These are phyloP conservation scores for Backusella tuberculispora DNA, from an alignment of 192 early-diverging fungal species.

Conservation along the genomic window DNA sequence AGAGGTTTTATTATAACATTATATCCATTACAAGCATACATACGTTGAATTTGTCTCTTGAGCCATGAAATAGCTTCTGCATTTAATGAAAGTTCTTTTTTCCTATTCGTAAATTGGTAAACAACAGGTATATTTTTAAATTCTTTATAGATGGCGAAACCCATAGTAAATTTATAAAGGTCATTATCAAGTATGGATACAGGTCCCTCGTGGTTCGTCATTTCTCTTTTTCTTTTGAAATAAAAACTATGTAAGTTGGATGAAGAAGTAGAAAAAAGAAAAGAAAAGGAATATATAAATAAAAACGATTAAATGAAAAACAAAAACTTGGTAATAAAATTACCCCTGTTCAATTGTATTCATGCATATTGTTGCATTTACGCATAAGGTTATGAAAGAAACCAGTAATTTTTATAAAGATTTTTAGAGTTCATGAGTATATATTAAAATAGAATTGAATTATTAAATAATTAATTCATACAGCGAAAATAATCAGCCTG, in stretches of 20 bases:
- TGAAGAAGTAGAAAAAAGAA: background rate
- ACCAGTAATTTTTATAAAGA: too few species aligned
- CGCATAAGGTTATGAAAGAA: too few species aligned
- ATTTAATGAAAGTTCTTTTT: constrained; percentile 46
- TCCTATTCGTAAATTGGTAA: constrained; percentile 73
- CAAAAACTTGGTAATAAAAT: background rate
- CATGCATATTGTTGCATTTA: too few species aligned
- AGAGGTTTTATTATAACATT: background rate
- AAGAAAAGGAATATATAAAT: background rate
- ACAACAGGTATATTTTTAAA: constrained; percentile 60
- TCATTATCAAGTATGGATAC: constrained; percentile 79
- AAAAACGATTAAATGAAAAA: background rate
- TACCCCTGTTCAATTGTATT: too few species aligned
- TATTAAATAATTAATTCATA: too few species aligned
- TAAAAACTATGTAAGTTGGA: too few species aligned
- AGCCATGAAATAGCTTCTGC: constrained; percentile 48
- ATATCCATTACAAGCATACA: constrained; percentile 10
- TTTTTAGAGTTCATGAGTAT: too few species aligned
- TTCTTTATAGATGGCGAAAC: constrained; percentile 71
- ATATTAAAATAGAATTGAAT: too few species aligned
- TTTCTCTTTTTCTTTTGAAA: background rate
- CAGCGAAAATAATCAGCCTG: too few species aligned
- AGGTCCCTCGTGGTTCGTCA: background rate
- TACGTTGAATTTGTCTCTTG: constrained; percentile 33
- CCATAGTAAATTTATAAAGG: constrained; percentile 85